phyloP scores from a whole-genome alignment of 768 basidiomycete species.

The Mycena alexandri region DNA sequence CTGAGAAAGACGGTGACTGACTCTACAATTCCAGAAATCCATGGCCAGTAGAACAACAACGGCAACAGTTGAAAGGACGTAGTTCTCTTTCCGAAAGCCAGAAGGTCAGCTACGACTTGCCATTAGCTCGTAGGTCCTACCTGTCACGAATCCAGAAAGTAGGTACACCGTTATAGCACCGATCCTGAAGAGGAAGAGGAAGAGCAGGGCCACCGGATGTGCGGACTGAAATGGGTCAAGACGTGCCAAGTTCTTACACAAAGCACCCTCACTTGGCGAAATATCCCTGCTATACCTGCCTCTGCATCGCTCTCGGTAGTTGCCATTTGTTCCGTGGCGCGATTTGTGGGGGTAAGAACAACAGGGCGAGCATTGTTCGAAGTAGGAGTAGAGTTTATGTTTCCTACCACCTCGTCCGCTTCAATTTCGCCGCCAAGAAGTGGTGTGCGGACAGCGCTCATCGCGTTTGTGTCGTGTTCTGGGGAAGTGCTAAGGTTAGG shows the following conservation, averaged over 20 bases:
- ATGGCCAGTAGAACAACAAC: conserved; percentile 95
- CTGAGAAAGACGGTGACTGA: conserved; percentile 49
- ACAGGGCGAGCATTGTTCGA: conserved; percentile 56
- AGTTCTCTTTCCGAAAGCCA: conserved; percentile 77
- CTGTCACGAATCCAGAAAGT: conserved; percentile 78
- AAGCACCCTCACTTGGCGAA: conserved; percentile 71
- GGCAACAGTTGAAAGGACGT: conserved; percentile 92
- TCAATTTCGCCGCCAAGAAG: conserved; percentile 87
- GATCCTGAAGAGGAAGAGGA: conserved; percentile 89
- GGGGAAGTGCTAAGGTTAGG: neutral
- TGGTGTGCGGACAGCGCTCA: conserved; percentile 70
- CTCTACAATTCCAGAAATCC: conserved; percentile 99
- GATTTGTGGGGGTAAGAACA: conserved; percentile 69
- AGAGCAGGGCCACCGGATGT: conserved; percentile 87
- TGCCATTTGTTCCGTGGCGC: conserved; percentile 58
- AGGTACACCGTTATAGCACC: conserved; percentile 94
- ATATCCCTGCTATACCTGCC: conserved; percentile 81
- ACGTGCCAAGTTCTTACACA: conserved; percentile 12
- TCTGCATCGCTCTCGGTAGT: conserved; percentile 78
- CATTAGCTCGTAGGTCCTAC: neutral
- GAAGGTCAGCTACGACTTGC: conserved; percentile 14
- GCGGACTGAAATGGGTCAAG: conserved; percentile 65
- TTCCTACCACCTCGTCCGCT: conserved; percentile 73
- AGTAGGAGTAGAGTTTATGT: conserved; percentile 43
- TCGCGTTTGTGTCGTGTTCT: conserved; percentile 41